These are phyloP conservation scores for Rhinocladiella mackenziei DNA, from an alignment of 2,329 filamentous ascomycete species.

Conservation along the genomic window DNA sequence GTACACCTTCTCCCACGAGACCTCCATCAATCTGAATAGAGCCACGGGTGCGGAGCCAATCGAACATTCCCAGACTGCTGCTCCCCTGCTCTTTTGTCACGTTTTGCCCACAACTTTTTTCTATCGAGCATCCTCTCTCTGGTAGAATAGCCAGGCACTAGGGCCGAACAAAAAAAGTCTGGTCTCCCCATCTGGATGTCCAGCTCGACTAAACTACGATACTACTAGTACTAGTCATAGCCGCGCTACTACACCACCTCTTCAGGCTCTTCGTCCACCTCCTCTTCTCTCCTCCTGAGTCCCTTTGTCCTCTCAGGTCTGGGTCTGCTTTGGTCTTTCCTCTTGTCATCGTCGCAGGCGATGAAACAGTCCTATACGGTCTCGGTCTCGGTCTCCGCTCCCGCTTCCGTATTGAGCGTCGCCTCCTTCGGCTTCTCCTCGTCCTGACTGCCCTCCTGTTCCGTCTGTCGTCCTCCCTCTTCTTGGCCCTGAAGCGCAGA, in stretches of 20 bases:
- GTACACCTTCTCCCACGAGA: no score
- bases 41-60: conserved; percentile 8
- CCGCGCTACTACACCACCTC: conserved; percentile 14
- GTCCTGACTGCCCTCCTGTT: conserved; percentile 20
- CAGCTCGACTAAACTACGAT: not conserved
- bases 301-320: conserved; percentile 20
- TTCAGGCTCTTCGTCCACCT: conserved; percentile 14
- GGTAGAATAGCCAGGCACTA: conserved; percentile 18
- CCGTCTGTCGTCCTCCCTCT: conserved; percentile 25
- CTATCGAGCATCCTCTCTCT: not conserved
- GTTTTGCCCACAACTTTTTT: conserved; percentile 4
- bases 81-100: not conserved
- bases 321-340: conserved; percentile 12
- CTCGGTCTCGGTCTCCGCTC: conserved; percentile 15
- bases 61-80: no score
- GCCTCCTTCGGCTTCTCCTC: conserved; percentile 12
- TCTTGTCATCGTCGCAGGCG: conserved; percentile 23
- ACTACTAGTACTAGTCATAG: conserved; percentile 11
- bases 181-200: not conserved
- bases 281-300: conserved; percentile 12
- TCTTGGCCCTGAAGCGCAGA: no score
- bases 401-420: conserved; percentile 16
- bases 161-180: no score
- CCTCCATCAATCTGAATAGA: no score
- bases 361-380: conserved; percentile 23